These are phyloP conservation scores for Xylariales sp. DNA, from an alignment of 2,329 filamentous ascomycete genomes.

Conservation along the genomic window DNA sequence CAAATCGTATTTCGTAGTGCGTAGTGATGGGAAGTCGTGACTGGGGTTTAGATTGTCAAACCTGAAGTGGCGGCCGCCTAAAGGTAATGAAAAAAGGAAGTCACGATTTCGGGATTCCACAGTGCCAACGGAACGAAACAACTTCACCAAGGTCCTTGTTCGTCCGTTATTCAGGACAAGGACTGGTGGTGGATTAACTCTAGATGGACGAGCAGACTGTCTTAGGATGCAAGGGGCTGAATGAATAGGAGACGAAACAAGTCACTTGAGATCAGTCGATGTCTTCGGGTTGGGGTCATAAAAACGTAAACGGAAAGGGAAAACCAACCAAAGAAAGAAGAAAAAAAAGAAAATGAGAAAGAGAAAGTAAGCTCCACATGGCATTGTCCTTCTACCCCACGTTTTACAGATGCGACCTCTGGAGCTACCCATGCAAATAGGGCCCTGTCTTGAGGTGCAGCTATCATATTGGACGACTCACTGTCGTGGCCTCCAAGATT, in stretches of 20 bases:
- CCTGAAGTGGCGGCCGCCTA: no score
- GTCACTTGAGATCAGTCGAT: neutral
- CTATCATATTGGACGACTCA: no score
- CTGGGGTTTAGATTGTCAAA: neutral
- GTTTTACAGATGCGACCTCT: no score
- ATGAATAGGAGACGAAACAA: neutral
- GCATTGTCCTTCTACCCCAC: no score
- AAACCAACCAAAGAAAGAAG: constrained; percentile 9
- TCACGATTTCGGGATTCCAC: neutral
- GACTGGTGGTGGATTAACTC: neutral
- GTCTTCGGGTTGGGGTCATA: neutral
- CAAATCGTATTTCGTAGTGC: no score
- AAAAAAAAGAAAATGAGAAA: neutral
- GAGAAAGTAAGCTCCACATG: no score
- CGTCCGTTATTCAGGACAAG: neutral
- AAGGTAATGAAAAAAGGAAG: no score
- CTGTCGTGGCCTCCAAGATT: no score
- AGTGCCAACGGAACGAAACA: neutral
- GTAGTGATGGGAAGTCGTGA: neutral
- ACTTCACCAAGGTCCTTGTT: no score
- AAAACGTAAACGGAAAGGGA: constrained; percentile 7
- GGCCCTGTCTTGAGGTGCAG: no score
- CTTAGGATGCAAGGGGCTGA: neutral
- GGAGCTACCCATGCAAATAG: no score
- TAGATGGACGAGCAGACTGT: neutral